These are phyloP conservation scores for Pluteus cervinus DNA, from an alignment of 768 basidiomycete genomes.

Conservation along the genomic window DNA sequence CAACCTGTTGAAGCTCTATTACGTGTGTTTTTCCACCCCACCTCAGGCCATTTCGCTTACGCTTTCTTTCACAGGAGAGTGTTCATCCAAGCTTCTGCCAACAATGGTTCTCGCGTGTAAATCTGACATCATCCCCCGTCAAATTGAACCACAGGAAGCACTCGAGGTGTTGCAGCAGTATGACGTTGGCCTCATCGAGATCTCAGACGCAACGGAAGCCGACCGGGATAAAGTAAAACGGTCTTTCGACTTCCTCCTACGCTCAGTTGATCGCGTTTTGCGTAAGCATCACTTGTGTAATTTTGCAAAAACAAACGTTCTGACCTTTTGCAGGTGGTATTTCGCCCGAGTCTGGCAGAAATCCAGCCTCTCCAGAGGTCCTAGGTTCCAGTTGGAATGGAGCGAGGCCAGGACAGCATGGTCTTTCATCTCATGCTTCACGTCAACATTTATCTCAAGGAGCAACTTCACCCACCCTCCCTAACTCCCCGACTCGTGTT, in stretches of 20 bases:
- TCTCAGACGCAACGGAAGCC: conserved; percentile 46
- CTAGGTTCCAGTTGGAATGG: too few relatives aligned
- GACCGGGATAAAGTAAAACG: conserved; percentile 70
- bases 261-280: conserved; percentile 50
- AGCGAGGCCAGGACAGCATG: too few relatives aligned
- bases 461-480: too few relatives aligned
- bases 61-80: conserved; percentile 40
- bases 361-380: conserved; percentile 68
- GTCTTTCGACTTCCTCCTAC: conserved; percentile 70
- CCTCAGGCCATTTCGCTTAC: background rate
- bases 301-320: background rate
- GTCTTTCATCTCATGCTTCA: conserved; percentile 28
- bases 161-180: conserved; percentile 46
- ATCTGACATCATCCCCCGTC: conserved; percentile 58
- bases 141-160: conserved; percentile 53
- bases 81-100: conserved; percentile 51
- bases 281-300: conserved; percentile 23
- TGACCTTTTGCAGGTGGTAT: conserved; percentile 5
- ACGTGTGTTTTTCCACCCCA: conserved; percentile 42
- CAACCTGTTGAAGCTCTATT: conserved; percentile 60
- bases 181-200: conserved; percentile 76
- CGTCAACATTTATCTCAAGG: conserved; percentile 20
- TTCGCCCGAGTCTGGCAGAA: conserved; percentile 27
- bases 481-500: conserved; percentile 44
- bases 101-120: conserved; percentile 85